Conservation (phyloP, 2,329 filamentous ascomycete genomes). For the Diaporthe australafricana region DNA sequence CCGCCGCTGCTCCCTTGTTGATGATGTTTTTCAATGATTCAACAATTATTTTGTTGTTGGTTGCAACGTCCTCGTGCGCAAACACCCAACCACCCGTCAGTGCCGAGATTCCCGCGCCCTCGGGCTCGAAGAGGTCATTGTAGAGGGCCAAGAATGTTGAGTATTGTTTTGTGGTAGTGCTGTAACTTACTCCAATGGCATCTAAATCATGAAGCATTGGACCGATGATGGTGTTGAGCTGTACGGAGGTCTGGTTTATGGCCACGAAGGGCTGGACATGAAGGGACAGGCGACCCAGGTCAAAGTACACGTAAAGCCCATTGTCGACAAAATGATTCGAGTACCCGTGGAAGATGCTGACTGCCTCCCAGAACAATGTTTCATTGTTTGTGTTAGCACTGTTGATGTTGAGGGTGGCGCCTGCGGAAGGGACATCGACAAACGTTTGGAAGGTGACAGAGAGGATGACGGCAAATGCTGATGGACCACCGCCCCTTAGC, state of each 20-base stretch:
- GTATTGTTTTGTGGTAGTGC: conserved; percentile 45
- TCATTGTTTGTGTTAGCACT: conserved; percentile 49
- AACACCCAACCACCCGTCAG: conserved; percentile 54
- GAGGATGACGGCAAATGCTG: conserved; percentile 64
- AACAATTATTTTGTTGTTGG: conserved; percentile 50
- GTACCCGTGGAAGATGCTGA: conserved; percentile 41
- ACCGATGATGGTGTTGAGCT: conserved; percentile 49
- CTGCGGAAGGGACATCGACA: conserved; percentile 55
- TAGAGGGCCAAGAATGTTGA: conserved; percentile 51
- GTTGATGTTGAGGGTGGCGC: conserved; percentile 54
- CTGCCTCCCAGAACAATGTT: conserved; percentile 58
- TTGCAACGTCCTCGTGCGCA: conserved; percentile 49
- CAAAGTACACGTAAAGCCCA: conserved; percentile 58
- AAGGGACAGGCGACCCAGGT: conserved; percentile 52
- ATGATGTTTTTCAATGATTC: conserved; percentile 45
- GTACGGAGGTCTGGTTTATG: conserved; percentile 48
- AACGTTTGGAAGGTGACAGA: conserved; percentile 63
- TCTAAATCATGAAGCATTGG: conserved; percentile 50
- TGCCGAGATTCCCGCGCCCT: conserved; percentile 47
- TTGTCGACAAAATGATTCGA: conserved; percentile 53
- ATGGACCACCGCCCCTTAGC: conserved; percentile 62
- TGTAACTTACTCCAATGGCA: conserved; percentile 44
- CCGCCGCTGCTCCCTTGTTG: conserved; percentile 44
- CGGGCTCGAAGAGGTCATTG: conserved; percentile 51
- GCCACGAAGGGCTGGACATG: conserved; percentile 53